Conservation (phyloP, 306 rosid species). For the Malus orientalis region DNA sequence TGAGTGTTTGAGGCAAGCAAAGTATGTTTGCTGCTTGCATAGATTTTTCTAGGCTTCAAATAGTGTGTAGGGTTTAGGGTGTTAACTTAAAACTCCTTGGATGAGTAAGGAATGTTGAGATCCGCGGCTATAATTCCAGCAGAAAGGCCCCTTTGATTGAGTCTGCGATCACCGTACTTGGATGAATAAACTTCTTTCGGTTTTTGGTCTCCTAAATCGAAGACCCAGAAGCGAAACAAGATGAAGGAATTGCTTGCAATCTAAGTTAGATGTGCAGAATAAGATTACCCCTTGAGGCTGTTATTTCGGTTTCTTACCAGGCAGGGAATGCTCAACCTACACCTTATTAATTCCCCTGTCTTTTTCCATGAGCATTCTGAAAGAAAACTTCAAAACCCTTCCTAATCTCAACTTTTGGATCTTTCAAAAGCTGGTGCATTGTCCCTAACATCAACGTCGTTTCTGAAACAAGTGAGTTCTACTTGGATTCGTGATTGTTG, state of each 20-base stretch:
- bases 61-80: not conserved
- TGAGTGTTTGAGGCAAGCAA: not conserved
- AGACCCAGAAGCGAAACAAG: not conserved
- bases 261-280: not conserved
- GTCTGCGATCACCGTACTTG: not conserved
- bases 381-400: not conserved
- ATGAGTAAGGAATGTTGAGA: not conserved
- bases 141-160: not conserved
- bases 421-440: not conserved
- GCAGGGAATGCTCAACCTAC: not conserved
- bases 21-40: not conserved
- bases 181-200: not conserved
- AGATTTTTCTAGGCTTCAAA: not conserved
- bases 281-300: not conserved
- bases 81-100: not conserved
- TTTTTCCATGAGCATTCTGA: not conserved
- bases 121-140: too few relatives aligned
- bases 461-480: not conserved
- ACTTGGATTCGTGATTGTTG: not conserved
- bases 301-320: not conserved
- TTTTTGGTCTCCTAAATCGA: not conserved
- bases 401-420: not conserved
- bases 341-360: not conserved
- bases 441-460: not conserved
- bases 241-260: not conserved